Conservation (phyloP, 2,329 filamentous ascomycete genomes). For the Fusarium sp. region DNA sequence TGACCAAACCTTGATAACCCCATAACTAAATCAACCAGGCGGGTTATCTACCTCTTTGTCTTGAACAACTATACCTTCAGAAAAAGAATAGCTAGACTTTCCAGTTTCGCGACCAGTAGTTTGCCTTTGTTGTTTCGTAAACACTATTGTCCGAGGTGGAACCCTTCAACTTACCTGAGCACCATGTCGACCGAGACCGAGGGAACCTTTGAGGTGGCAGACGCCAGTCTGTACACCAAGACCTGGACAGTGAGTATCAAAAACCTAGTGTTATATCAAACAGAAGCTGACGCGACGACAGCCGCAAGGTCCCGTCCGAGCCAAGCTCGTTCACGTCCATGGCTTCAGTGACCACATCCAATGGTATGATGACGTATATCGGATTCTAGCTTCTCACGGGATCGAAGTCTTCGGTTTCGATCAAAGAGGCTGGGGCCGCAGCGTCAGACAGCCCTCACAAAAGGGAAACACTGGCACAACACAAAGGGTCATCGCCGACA, state of each 20-base stretch:
- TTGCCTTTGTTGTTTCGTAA: not conserved
- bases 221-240: slow-evolving; percentile 68
- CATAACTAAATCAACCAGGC: not conserved
- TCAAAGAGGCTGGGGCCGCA: slow-evolving; percentile 90
- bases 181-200: slow-evolving; percentile 63
- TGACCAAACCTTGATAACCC: slow-evolving; percentile 17
- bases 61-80: not conserved
- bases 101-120: not conserved
- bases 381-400: slow-evolving; percentile 76
- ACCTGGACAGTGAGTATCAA: slow-evolving; percentile 68
- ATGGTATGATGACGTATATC: slow-evolving; percentile 83
- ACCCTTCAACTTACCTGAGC: not conserved
- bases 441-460: slow-evolving; percentile 72
- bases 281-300: slow-evolving; percentile 50
- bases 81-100: not conserved
- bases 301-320: slow-evolving; percentile 72
- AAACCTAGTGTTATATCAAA: slow-evolving; percentile 1
- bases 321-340: slow-evolving; percentile 86
- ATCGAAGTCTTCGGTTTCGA: slow-evolving; percentile 86
- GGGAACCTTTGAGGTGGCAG: slow-evolving; percentile 64
- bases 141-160: not conserved
- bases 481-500: slow-evolving; percentile 79
- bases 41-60: not conserved
- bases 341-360: slow-evolving; percentile 91
- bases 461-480: slow-evolving; percentile 83